phyloP scores from a whole-genome alignment of 1,139 yeast genomes.

The Candida pseudocylindracea region DNA sequence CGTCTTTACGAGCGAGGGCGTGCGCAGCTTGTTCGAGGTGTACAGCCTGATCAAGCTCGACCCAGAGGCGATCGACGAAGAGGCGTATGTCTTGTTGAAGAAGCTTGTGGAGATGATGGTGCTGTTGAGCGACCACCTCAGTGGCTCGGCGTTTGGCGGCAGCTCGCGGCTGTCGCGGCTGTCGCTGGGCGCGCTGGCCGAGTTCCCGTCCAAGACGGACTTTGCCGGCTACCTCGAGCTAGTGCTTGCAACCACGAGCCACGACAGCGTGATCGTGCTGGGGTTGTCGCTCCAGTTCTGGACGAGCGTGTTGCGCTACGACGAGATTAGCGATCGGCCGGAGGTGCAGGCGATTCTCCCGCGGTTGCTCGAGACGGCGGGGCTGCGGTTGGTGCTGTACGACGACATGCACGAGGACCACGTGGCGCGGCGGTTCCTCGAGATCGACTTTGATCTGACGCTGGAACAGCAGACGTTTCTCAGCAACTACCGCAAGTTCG shows the following conservation, averaged over 20 bases:
- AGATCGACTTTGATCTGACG: conserved; percentile 70
- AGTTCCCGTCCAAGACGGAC: conserved; percentile 19
- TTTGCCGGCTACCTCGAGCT: conserved; percentile 43
- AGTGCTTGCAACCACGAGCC: conserved; percentile 61
- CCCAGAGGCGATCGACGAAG: conserved; percentile 63
- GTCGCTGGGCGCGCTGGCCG: conserved; percentile 10
- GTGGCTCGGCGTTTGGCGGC: not conserved
- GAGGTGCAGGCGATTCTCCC: conserved; percentile 34
- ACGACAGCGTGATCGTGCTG: conserved; percentile 73
- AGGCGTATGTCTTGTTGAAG: conserved; percentile 55
- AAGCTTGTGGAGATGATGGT: conserved; percentile 89
- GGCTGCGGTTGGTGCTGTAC: conserved; percentile 61
- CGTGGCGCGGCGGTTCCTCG: conserved; percentile 40
- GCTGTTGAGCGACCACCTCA: conserved; percentile 57
- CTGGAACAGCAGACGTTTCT: conserved; percentile 66
- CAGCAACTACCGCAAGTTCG: conserved; percentile 58
- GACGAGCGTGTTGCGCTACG: conserved; percentile 75
- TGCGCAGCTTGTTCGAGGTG: conserved; percentile 40
- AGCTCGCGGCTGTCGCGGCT: too few species aligned
- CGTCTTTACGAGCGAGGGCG: conserved; percentile 53
- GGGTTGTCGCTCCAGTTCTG: conserved; percentile 86
- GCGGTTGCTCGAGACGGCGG: conserved; percentile 50
- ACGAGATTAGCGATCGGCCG: conserved; percentile 33
- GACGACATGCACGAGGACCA: conserved; percentile 45
- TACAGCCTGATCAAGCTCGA: conserved; percentile 42